Evolutionary conservation across 2,329 filamentous ascomycete species (phyloP).

Genomic region (Teratosphaeria nubilosa): DNA sequence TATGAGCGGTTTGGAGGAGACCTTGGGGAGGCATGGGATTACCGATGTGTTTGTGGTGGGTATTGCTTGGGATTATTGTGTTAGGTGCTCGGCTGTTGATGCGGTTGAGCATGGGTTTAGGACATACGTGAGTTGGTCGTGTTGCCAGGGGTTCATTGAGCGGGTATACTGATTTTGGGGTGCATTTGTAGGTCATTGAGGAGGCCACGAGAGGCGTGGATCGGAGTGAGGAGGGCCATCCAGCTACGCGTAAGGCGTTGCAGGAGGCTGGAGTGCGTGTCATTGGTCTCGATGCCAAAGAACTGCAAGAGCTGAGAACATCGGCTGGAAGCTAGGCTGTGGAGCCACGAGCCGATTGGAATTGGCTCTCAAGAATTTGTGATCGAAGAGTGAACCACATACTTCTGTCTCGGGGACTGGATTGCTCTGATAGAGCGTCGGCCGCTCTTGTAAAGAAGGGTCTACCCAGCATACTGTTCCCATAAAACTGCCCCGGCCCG

Average conservation of each 20-base stretch:
- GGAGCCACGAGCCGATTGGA: not conserved
- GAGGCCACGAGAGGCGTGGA: constrained; percentile 71
- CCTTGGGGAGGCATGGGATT: constrained; percentile 48
- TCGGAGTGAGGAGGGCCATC: constrained; percentile 45
- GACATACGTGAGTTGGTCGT: constrained; percentile 48
- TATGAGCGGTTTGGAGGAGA: constrained; percentile 50
- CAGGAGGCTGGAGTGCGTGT: constrained; percentile 51
- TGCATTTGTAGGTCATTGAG: constrained; percentile 39
- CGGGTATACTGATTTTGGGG: not conserved
- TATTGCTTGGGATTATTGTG: constrained; percentile 82
- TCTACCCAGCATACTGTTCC: not conserved
- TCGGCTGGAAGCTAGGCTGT: not conserved
- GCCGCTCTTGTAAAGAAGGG: not conserved
- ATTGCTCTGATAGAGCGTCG: too few species aligned
- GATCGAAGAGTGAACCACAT: not conserved
- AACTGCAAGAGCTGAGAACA: not conserved
- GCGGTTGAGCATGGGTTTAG: constrained; percentile 64
- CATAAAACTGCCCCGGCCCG: not conserved
- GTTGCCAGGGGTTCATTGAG: not conserved
- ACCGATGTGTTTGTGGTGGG: constrained; percentile 81
- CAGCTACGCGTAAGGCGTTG: constrained; percentile 43
- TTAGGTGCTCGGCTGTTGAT: constrained; percentile 71
- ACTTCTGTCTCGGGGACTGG: not conserved
- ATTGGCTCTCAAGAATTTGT: not conserved
- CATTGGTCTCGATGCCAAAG: constrained; percentile 28